Evolutionary conservation across 2,329 filamentous ascomycete species (phyloP).

Genomic region (Dothideomycetes sp.): DNA sequence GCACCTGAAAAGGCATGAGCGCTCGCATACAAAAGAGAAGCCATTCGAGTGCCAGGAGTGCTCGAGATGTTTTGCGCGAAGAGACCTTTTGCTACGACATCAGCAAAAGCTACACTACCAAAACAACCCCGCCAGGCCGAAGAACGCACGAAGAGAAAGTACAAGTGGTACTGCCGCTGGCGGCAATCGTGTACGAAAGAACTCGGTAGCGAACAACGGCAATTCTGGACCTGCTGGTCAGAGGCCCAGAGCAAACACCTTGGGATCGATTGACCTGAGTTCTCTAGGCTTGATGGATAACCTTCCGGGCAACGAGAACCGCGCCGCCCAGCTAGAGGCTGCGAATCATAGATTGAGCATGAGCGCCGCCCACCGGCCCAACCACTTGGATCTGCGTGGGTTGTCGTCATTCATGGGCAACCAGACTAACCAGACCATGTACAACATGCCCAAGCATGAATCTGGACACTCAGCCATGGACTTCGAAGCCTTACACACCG

Average conservation of each 20-base stretch:
- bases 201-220: conserved; percentile 62
- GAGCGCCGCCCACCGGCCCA: conserved; percentile 46
- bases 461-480: no score
- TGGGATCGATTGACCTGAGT: conserved; percentile 77
- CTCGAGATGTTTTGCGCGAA: conserved; percentile 82
- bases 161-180: conserved; percentile 58
- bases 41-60: conserved; percentile 96
- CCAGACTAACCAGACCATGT: conserved; percentile 45
- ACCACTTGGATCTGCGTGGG: conserved; percentile 55
- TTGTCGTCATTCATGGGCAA: conserved; percentile 61
- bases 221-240: conserved; percentile 32
- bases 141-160: conserved; percentile 77
- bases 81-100: conserved; percentile 83
- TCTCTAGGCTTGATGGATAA: conserved; percentile 46
- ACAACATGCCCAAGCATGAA: conserved; percentile 56
- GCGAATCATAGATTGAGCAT: conserved; percentile 41
- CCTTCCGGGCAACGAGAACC: conserved; percentile 1
- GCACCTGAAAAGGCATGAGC: conserved; percentile 92
- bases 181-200: conserved; percentile 70
- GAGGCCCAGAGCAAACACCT: conserved; percentile 85
- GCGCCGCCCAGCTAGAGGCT: neutral
- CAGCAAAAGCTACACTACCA: conserved; percentile 98
- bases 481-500: neutral
- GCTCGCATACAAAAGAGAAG: conserved; percentile 98
- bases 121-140: conserved; percentile 72